Evolutionary conservation across 139 green algal species (phyloP).

Genomic region (Volvox africanus): DNA sequence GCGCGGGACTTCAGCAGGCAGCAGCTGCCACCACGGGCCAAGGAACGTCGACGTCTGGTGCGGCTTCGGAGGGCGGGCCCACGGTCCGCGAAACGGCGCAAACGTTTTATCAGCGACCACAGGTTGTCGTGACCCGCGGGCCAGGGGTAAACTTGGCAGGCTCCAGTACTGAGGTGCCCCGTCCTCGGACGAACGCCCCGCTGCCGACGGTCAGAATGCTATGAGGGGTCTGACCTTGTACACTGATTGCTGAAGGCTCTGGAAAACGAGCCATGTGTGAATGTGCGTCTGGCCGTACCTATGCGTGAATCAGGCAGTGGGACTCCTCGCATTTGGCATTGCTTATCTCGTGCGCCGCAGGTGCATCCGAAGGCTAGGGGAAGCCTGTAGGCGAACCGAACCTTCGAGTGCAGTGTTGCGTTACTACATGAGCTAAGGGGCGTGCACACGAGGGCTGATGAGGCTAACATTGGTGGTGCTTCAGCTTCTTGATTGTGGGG

Average conservation of each 20-base stretch:
- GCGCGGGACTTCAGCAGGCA: background rate
- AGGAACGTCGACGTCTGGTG: background rate
- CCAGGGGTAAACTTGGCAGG: background rate
- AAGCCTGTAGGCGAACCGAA: too few species aligned
- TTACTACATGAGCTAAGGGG: too few species aligned
- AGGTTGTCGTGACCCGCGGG: conserved; percentile 33
- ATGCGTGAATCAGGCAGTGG: too few species aligned
- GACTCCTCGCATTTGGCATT: too few species aligned
- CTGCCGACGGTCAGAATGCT: conserved; percentile 31
- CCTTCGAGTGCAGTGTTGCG: too few species aligned
- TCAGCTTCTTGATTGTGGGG: too few species aligned
- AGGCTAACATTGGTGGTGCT: too few species aligned
- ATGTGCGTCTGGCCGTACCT: too few species aligned
- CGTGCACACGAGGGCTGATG: too few species aligned
- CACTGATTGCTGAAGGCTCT: background rate
- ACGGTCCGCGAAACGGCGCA: conserved; percentile 23
- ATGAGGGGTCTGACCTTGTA: background rate
- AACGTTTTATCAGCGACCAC: conserved; percentile 46
- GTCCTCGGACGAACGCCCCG: background rate
- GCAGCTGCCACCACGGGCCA: background rate
- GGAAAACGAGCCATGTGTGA: background rate
- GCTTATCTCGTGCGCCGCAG: too few species aligned
- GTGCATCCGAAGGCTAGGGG: too few species aligned
- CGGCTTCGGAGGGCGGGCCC: background rate
- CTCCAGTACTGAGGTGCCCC: background rate